phyloP scores from a whole-genome alignment of 306 rosid genomes.

The Cucurbita maxima region DNA sequence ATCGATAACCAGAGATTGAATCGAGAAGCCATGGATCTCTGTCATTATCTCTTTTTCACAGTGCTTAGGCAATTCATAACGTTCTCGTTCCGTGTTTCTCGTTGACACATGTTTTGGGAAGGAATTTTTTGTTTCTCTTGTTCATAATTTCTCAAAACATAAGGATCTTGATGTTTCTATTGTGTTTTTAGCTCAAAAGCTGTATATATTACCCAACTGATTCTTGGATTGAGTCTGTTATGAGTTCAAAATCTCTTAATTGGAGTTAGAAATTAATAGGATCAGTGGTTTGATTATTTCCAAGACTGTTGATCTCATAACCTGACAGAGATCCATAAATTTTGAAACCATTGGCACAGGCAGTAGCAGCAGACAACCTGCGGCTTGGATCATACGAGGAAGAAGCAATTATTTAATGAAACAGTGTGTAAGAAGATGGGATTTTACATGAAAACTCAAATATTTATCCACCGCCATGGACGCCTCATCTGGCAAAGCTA shows the following conservation, averaged over 20 bases:
- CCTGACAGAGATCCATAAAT: not conserved
- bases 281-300: not conserved
- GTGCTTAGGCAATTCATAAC: not conserved
- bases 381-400: not conserved
- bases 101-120: not conserved
- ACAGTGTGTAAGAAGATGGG: not conserved
- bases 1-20: not conserved
- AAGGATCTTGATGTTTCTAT: not conserved
- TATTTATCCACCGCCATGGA: not conserved
- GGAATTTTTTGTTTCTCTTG: not conserved
- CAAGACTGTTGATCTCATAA: not conserved
- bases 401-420: not conserved
- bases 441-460: not conserved
- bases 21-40: not conserved
- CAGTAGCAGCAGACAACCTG: not conserved
- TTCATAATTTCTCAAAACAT: not conserved
- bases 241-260: not conserved
- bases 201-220: not conserved
- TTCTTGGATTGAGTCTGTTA: not conserved
- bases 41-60: not conserved
- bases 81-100: not conserved
- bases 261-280: not conserved
- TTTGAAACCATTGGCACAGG: not conserved
- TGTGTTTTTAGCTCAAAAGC: not conserved
- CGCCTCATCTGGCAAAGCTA: conserved; percentile 4